phyloP scores from a whole-genome alignment of 1,139 yeast genomes.

The Kodamaea suecica region DNA sequence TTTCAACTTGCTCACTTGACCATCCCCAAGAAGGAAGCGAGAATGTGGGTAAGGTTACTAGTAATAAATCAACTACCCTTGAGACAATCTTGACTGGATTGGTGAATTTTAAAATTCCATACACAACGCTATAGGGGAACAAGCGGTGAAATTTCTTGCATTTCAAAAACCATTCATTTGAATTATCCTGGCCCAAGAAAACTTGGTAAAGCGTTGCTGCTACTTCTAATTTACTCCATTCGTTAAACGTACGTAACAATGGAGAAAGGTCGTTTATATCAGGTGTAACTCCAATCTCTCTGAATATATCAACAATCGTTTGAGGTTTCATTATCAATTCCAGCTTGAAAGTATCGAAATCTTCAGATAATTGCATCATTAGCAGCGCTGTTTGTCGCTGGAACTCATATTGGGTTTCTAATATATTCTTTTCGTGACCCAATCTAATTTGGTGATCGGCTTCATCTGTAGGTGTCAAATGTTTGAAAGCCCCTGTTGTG shows the following conservation, averaged over 20 bases:
- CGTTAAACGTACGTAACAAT: slow-evolving; percentile 63
- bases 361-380: slow-evolving; percentile 42
- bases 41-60: slow-evolving; percentile 63
- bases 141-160: slow-evolving; percentile 64
- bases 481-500: slow-evolving; percentile 29
- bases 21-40: slow-evolving; percentile 20
- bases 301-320: slow-evolving; percentile 49
- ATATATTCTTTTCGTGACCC: slow-evolving; percentile 57
- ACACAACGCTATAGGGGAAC: slow-evolving; percentile 74
- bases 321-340: slow-evolving; percentile 49
- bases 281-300: slow-evolving; percentile 57
- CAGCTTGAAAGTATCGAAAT: slow-evolving; percentile 55
- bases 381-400: slow-evolving; percentile 59
- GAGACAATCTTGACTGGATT: slow-evolving; percentile 85
- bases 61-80: slow-evolving; percentile 69
- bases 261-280: slow-evolving; percentile 64
- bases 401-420: slow-evolving; percentile 68
- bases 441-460: slow-evolving; percentile 56
- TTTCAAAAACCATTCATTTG: slow-evolving; percentile 70
- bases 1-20: slow-evolving; percentile 13
- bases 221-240: slow-evolving; percentile 77
- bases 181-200: slow-evolving; percentile 75
- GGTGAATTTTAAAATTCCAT: slow-evolving; percentile 72
- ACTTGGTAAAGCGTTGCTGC: slow-evolving; percentile 81
- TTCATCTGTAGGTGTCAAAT: slow-evolving; percentile 39